Base-by-base conservation (phyloP, 257 asterid genomes). In the Thymus quinquecostatus region DNA sequence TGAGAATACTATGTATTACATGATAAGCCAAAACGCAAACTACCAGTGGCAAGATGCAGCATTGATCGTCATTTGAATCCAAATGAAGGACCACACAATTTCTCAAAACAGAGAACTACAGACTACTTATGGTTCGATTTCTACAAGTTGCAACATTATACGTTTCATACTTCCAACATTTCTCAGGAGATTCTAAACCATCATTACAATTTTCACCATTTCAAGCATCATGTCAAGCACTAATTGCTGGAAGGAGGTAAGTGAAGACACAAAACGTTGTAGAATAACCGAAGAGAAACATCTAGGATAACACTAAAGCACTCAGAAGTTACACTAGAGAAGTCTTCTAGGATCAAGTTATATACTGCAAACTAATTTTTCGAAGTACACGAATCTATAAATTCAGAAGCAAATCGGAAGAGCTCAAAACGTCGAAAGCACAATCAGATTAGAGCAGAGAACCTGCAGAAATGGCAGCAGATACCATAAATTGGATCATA, bases 391-490 rank as follows among this genome's bases (percentile, higher is more conserved):
- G 41, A 4, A 38, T 38, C 41, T 4, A 38, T 12, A 12, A 48
- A 12, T 49, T 49, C 27, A 13, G 0, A 13, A 49, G 54, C 5
- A 4, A 5, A 13, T 13, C 12, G 1, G 13, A 36, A 32, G 13
- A 76, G 58, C 30, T 44, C 47, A 58, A 72, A 43, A 53, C 3
- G 64, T 21, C 1, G 43, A 29, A 14, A 3, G 14, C 10, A 8
- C 29, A 34, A 67, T 8, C 10, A 44, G 54, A 70, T 30, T 10
- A 5, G 60, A 53, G 50, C 30, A 32, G 27, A 65, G 47, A 62
- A 91, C 97, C 96, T 86, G 98, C 98, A 92, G 72, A 85, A 92
- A 82, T 92, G 98, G 86, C 98, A 92, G 78, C 82, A 84, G 72
- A 92, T 85, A 33, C 98, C 98, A 77, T 82, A 71, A 79, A 83